Percentiles rank a stretch among this genome's conserved stretches.
phyloP scores from a whole-genome alignment of 1,139 yeast genomes.

The Petasospora rhodanensis region DNA sequence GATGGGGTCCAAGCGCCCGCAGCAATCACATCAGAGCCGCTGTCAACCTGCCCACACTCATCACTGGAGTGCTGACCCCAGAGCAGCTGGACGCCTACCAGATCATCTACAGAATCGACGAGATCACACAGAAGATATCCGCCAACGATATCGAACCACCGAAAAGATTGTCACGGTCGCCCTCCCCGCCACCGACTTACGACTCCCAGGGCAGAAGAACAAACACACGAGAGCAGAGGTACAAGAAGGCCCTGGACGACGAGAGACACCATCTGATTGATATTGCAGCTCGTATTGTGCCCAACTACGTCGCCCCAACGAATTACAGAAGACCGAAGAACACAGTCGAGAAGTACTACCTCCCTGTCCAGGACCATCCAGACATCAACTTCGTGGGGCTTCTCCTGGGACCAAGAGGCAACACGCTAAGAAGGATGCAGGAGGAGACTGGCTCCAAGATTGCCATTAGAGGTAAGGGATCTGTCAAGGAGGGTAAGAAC shows the following conservation, averaged over 20 bases:
- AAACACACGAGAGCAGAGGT: conserved; percentile 75
- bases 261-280: conserved; percentile 80
- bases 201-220: conserved; percentile 78
- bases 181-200: conserved; percentile 92
- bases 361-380: conserved; percentile 86
- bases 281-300: conserved; percentile 63
- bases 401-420: conserved; percentile 93
- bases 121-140: conserved; percentile 59
- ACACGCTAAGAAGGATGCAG: conserved; percentile 77
- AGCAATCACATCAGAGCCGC: conserved; percentile 13
- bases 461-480: conserved; percentile 89
- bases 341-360: conserved; percentile 74
- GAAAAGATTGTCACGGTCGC: conserved; percentile 45
- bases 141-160: conserved; percentile 38
- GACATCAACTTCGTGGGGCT: conserved; percentile 91
- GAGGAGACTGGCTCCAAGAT: conserved; percentile 80
- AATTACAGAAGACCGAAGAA: conserved; percentile 72
- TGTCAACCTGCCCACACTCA: conserved; percentile 34
- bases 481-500: conserved; percentile 87
- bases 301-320: conserved; percentile 76
- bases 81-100: conserved; percentile 88
- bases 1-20: conserved; percentile 29
- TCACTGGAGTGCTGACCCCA: conserved; percentile 58
- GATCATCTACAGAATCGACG: conserved; percentile 70
- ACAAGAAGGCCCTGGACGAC: conserved; percentile 57